Percentiles rank a stretch among this genome's conserved stretches.
Conservation (phyloP, 176 grass and related monocot species). For the Pontederia paniculata region DNA sequence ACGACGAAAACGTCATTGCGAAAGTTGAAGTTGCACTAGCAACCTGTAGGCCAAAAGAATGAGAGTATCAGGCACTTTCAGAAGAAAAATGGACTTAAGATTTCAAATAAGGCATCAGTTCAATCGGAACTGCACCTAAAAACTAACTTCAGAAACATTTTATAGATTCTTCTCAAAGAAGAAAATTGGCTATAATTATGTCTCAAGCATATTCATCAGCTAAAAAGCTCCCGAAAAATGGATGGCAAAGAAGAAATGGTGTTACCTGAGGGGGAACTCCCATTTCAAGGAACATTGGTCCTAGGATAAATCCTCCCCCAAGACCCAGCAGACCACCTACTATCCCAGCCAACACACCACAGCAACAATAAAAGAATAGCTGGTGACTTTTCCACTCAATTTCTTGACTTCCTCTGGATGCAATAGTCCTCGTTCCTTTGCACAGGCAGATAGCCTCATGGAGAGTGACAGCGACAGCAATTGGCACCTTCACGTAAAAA, state of each 20-base stretch:
- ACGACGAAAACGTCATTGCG: conserved; percentile 12
- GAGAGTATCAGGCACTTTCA: too few relatives aligned
- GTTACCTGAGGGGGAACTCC: conserved; percentile 18
- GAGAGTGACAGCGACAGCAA: conserved; percentile 6
- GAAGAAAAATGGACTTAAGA: neutral
- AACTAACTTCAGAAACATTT: too few relatives aligned
- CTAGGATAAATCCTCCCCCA: conserved; percentile 12
- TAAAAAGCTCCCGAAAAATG: too few relatives aligned
- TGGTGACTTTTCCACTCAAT: conserved; percentile 5
- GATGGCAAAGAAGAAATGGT: too few relatives aligned
- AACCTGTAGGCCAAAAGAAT: neutral
- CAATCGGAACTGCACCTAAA: too few relatives aligned
- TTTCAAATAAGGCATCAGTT: too few relatives aligned
- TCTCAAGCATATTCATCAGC: too few relatives aligned
- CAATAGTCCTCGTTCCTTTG: conserved; percentile 11
- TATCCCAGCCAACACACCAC: conserved; percentile 14
- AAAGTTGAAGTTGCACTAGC: conserved; percentile 20
- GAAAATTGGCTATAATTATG: too few relatives aligned
- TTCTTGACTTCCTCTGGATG: conserved; percentile 8
- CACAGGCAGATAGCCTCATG: conserved; percentile 2
- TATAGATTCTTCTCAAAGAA: too few relatives aligned
- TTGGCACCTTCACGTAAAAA: conserved; percentile 4
- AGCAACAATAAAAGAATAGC: conserved; percentile 6
- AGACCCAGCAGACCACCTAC: conserved; percentile 13
- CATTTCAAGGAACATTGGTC: conserved; percentile 13